Base-by-base conservation (phyloP, 176 grass and related monocot species). In the Raddia distichophylla region DNA sequence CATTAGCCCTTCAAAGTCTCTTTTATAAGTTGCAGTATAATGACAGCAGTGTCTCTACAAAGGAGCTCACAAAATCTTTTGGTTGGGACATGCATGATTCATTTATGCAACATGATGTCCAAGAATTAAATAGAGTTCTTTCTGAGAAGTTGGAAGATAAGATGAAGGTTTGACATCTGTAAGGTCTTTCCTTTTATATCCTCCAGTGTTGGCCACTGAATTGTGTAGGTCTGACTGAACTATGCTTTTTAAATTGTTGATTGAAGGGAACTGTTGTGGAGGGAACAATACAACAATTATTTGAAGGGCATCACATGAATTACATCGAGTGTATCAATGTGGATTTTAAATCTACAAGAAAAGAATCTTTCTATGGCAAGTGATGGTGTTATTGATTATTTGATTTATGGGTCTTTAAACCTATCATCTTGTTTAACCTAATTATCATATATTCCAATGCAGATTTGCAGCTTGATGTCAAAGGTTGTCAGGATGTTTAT, bases 141-240 rank as follows among this genome's bases (percentile, higher is more conserved):
- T 95, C 88, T 48, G 96, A 99, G 85, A 99, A 99, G 87, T 88
- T 99, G 84, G 96, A 95, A 93, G 96, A 99, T 88, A 99, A 99
- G 89, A 95, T 99, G 96, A 99, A 99, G 95, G 95, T 98, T 94
- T 90, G 92, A 66, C 78, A 74, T 87, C 91, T 94, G 83, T 90
- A 91, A 94, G 89, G 86, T 75, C 67, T 88, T 94, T 86, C 46
- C 50, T 86, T 87, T 85, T 80, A 52, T 76, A 77, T 83, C 32
- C 47, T 73, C 32, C 20, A 13, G 55, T 75, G 67, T 71, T 82
- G 59, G 74, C 79, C 75, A 76, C 53, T 67, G 78, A 84, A 71
- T 64, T 8, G 64, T 88, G 74, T 93, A 82, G 6, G 77, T 71
- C 85, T 85, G 79, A 91, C 66, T 91, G 78, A 91, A 87, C 85